Evolutionary conservation across 495 filamentous ascomycete genomes (phyloP).

Genomic region (Penicillium diatomitis): DNA sequence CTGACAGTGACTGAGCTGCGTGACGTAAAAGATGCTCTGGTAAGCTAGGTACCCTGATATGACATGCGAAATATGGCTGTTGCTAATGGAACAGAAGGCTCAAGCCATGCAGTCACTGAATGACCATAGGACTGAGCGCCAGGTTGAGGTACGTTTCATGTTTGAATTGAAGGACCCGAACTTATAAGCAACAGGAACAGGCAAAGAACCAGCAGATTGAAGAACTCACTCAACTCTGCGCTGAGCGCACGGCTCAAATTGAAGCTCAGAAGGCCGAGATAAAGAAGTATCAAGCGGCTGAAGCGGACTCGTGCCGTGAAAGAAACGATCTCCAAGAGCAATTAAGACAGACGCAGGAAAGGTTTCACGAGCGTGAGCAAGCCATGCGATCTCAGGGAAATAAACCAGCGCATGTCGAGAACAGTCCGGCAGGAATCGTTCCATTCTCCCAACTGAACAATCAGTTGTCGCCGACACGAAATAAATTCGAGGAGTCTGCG

Average conservation of each 20-base stretch:
- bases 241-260: conserved; percentile 8
- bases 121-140: conserved; percentile 2
- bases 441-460: conserved; percentile 8
- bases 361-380: conserved; percentile 9
- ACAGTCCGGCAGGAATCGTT: conserved; percentile 1
- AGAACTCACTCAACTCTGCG: conserved; percentile 8
- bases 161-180: neutral
- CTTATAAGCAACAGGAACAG: conserved; percentile 16
- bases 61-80: too few species aligned
- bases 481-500: conserved; percentile 11
- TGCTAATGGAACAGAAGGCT: conserved; percentile 2
- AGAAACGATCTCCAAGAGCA: conserved; percentile 12
- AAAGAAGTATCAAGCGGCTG: conserved; percentile 12
- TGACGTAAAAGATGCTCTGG: conserved; percentile 15
- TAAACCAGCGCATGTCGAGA: neutral
- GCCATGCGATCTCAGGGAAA: neutral
- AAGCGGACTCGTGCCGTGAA: conserved; percentile 9
- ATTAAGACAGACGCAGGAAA: conserved; percentile 17
- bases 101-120: conserved; percentile 7
- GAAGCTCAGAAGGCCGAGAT: conserved; percentile 15
- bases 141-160: conserved; percentile 8
- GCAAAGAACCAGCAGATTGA: conserved; percentile 15
- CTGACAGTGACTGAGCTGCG: conserved; percentile 11
- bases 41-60: conserved; percentile 5
- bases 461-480: neutral